phyloP scores from a whole-genome alignment of 2,329 filamentous ascomycete species.

The Xylaria multiplex region DNA sequence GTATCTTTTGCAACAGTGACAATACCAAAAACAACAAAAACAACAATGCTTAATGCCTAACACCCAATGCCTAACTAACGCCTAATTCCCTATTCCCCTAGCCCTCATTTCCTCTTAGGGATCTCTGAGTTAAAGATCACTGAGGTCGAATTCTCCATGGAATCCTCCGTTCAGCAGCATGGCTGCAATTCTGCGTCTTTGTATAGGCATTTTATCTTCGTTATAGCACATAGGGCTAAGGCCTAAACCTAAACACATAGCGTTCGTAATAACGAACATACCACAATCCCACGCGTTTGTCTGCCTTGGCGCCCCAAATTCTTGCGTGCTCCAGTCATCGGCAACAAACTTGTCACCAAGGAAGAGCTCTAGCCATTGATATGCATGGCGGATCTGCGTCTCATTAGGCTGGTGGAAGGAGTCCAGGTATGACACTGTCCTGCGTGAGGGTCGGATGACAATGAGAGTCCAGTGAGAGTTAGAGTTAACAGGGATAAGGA shows the following conservation, averaged over 20 bases:
- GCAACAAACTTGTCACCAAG: constrained; percentile 63
- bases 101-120: too few relatives aligned
- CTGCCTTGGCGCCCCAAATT: constrained; percentile 65
- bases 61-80: neutral
- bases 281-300: constrained; percentile 78
- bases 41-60: too few relatives aligned
- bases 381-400: constrained; percentile 54
- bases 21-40: constrained; percentile 1
- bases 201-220: constrained; percentile 65
- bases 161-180: constrained; percentile 76
- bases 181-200: constrained; percentile 70
- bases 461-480: constrained; percentile 76
- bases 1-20: neutral
- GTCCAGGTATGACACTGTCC: constrained; percentile 75
- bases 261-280: constrained; percentile 80
- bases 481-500: constrained; percentile 76
- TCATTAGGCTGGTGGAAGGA: constrained; percentile 63
- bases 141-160: constrained; percentile 61
- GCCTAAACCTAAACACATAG: constrained; percentile 68
- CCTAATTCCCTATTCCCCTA: neutral
- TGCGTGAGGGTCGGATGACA: constrained; percentile 69
- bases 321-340: constrained; percentile 68
- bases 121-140: constrained; percentile 49
- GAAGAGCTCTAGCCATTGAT: constrained; percentile 67
- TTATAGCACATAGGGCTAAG: constrained; percentile 62